Evolutionary conservation across 208 protist genomes (phyloP), one percentile per base, ranked within the genome.

Genomic region (Acanthamoeba castellanii): DNA sequence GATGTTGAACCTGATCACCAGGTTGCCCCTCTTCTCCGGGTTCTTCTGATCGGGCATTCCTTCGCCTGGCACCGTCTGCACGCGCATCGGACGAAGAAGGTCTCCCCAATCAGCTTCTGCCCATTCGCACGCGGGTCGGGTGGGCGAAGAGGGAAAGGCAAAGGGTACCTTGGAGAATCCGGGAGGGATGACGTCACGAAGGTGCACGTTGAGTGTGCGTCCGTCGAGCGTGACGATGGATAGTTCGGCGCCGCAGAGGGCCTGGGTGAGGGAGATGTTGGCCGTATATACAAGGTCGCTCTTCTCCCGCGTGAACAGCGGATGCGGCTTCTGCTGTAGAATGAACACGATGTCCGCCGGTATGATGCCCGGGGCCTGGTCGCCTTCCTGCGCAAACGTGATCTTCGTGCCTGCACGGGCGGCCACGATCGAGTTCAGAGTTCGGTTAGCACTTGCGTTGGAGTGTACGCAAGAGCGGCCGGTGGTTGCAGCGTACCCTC

Each of bases 331-430:
- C 96, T 99, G 98, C 94, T 99, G 97, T 9, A 99, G 74, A 2
- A 99, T 97, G 94, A 99, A 99, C 30, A 99, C 61, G 97, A 99
- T 98, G 95, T 99, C 99, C 16, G 98, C 98, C 57, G 99, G 96
- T 34, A 98, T 97, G 92, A 98, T 98, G 22, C 95, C 95, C 0
- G 89, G 81, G 22, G 42, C 42, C 57, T 92, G 85, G 95, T 98
- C 97, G 34, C 97, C 97, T 76, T 85, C 78, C n/a, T 96, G 59
- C 2, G 70, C 25, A 92, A 99, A 99, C 50, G 98, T 98, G 30
- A 99, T 98, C 97, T 99, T 99, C 25, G 99, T 99, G 25, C 76
- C 76, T 72, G 64, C 64, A 68, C 8, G 61, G 16, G 16, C 61
- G 16, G 52, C 52, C 52, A 11, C 52, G 52, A 20, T 0, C 52